Base-by-base conservation (phyloP, 306 rosid species). In the Pachyrhizus erosus region DNA sequence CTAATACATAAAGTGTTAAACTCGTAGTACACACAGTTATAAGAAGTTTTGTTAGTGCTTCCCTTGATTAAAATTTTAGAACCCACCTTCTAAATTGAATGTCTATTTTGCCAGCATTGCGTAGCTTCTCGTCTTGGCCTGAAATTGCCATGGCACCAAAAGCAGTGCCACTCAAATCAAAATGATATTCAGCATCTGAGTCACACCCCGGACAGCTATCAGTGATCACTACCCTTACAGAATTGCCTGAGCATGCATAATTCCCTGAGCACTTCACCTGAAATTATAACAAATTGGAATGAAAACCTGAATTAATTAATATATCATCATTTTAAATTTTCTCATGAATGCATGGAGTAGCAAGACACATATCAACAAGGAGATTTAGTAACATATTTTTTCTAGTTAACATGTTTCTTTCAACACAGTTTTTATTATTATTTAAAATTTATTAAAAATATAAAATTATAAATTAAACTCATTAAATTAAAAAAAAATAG, bases 91-190 rank as follows among this genome's bases (percentile, higher is more conserved):
- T 83, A 52, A 89, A 80, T 58, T 90, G 89, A 86, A 94, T 83
- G 8, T 83, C 55, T 33, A 93, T 60, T 21, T 29, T 72, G 1
- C 97, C 97, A 10, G 89, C 93, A 12, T 82, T 39, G 8, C 92
- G 91, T 0, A 95, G 85, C 57, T 72, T 55, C 15, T 80, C 70
- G n/a, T 61, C 89, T 13, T 79, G 68, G 7, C 93, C 92, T 13
- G 91, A 51, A 29, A 20, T 5, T 3, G 98, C 98, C 98, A 95
- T 91, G 83, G 93, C 89, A 11, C 97, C 94, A 76, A 93, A 91
- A 23, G 98, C 95, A 51, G 80, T 82, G 18, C 98, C 98, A 49
- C 98, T 95, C 73, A 95, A 81, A 81, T 95, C 98, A 70, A 95
- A 95, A 67, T 90, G 97, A 81, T 79, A 85, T 9, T 87, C 76